phyloP scores from a whole-genome alignment of 306 rosid species.

The Rosa lucieae region DNA sequence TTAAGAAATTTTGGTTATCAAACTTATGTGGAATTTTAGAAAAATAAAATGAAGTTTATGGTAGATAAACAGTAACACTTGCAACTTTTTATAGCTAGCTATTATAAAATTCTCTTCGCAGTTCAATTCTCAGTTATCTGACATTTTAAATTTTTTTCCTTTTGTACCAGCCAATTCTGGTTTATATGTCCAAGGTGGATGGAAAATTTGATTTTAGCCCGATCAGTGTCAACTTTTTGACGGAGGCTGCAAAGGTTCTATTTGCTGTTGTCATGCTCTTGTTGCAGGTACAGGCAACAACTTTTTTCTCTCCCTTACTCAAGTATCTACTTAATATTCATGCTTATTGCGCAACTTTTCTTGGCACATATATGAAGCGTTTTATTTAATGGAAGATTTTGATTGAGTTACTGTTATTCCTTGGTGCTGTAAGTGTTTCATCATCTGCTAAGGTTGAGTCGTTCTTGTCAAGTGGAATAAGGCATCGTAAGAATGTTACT shows the following conservation, averaged over 20 bases:
- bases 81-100: neutral
- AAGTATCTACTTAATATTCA: neutral
- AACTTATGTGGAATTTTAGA: neutral
- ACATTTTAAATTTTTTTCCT: constrained; percentile 19
- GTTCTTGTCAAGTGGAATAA: constrained; percentile 7
- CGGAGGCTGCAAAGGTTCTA: constrained; percentile 79
- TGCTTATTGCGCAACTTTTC: constrained; percentile 1
- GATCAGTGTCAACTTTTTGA: constrained; percentile 95
- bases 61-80: neutral
- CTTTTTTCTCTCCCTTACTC: constrained; percentile 13
- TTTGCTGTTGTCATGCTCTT: constrained; percentile 93
- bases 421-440: neutral
- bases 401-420: constrained; percentile 5
- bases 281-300: constrained; percentile 59
- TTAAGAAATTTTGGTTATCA: neutral
- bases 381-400: neutral
- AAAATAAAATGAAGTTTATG: neutral
- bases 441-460: neutral
- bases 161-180: constrained; percentile 86
- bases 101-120: neutral
- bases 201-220: constrained; percentile 98
- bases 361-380: constrained; percentile 5
- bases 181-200: constrained; percentile 98
- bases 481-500: neutral
- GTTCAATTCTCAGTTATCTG: constrained; percentile 18